Evolutionary conservation across 2,329 filamentous ascomycete genomes (phyloP).

Genomic region (Biscogniauxia sp.): DNA sequence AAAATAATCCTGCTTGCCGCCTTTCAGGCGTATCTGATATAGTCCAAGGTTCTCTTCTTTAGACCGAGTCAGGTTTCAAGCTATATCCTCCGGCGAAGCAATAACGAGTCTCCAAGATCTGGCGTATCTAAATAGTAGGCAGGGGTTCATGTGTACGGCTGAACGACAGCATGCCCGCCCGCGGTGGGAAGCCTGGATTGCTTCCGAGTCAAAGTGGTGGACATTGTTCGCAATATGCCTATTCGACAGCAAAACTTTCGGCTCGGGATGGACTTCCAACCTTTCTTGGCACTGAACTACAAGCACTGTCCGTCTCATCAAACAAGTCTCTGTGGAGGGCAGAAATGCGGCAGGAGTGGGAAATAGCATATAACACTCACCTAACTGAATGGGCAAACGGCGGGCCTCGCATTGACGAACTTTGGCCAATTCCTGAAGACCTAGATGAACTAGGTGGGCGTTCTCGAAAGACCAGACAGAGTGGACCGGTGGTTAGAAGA

Average conservation of each 20-base stretch:
- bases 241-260: slow-evolving; percentile 50
- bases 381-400: slow-evolving; percentile 42
- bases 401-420: slow-evolving; percentile 45
- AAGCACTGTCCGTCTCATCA: slow-evolving; percentile 41
- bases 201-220: slow-evolving; percentile 51
- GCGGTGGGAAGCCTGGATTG: slow-evolving; percentile 52
- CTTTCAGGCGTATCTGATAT: slow-evolving; percentile 55
- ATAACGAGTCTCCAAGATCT: slow-evolving; percentile 52
- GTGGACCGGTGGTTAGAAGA: slow-evolving; percentile 49
- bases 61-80: slow-evolving; percentile 20
- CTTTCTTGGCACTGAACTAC: slow-evolving; percentile 49
- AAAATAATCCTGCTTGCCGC: slow-evolving; percentile 38
- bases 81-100: slow-evolving; percentile 38
- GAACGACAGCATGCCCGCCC: slow-evolving; percentile 41
- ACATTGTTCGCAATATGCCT: slow-evolving; percentile 52
- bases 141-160: slow-evolving; percentile 43
- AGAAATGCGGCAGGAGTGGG: slow-evolving; percentile 38
- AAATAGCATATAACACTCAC: slow-evolving; percentile 40
- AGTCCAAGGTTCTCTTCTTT: slow-evolving; percentile 49
- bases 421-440: slow-evolving; percentile 43
- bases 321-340: slow-evolving; percentile 44
- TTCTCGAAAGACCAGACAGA: slow-evolving; percentile 34
- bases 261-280: slow-evolving; percentile 42
- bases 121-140: slow-evolving; percentile 38
- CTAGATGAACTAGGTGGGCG: slow-evolving; percentile 28